Evolutionary conservation across 345 rosid genomes (phyloP), one percentile per base, ranked within the genome.

Genomic region (Citrus cavaleriei): DNA sequence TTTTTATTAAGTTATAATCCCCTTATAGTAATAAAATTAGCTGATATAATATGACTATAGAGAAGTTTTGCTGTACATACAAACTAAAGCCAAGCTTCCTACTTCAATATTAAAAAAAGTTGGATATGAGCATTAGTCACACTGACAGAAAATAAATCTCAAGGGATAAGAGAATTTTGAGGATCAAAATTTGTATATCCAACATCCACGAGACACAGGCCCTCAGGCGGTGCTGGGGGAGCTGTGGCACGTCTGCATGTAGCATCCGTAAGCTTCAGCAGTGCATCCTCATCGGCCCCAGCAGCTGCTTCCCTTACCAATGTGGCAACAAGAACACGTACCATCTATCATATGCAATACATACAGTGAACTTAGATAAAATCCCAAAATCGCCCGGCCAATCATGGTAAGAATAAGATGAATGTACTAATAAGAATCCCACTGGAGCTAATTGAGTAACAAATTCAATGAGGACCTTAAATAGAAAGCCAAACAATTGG

Each of bases 231-330:
- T 3, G 97, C 97, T 10, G 98, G 98, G 10, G 98, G 97, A 63
- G 99, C 98, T 18, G 97, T 94, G 35, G 99, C 98, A 24, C 97
- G 91, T 80, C 99, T 88, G 67, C 97, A 91, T 70, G 97, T 87
- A 76, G 97, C 95, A 81, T 88, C 95, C 85, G 87, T 84, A 68
- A 93, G 88, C 83, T 87, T 87, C 77, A 96, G 72, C 86, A 94
- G 76, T 58, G 89, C 92, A 80, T 92, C 93, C 30, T 91, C 88
- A 69, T 92, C 91, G 4, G 93, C 96, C 70, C 94, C 97, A 16
- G 95, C 98, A 74, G 93, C 98, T 76, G 97, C 99, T 87, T 96
- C 99, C 70, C 98, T 87, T 79, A 96, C 84, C 19, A 94, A 84
- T 65, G 98, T 93, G 19, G 98, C 97, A 70, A 94, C 98, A 46